A percentile compares a stretch with the other conserved stretches of the same genome.
Evolutionary conservation across 148 eudicot species (phyloP).

Genomic region (Suaeda aralocaspica): DNA sequence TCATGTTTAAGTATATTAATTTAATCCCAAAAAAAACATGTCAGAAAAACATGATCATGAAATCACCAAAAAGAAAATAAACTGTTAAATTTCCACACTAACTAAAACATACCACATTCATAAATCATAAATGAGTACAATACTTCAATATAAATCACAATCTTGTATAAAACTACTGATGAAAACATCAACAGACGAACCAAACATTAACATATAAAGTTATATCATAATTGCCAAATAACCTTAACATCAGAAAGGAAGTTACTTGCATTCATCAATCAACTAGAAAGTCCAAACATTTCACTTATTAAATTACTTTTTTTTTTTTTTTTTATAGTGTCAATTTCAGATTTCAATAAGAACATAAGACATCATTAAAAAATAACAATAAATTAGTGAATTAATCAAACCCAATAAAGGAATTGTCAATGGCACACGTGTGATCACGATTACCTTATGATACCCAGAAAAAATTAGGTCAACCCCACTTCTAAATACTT

Average conservation of each 20-base stretch:
- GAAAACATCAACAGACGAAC: not conserved
- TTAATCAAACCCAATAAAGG: no score
- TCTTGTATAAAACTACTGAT: no score
- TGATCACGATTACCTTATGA: constrained; percentile 12
- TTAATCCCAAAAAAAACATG: no score
- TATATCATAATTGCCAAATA: not conserved
- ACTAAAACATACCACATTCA: no score
- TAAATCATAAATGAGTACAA: not conserved
- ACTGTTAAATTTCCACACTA: no score
- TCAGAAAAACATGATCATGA: no score
- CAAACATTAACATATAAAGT: not conserved
- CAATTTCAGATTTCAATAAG: not conserved
- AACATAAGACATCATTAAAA: no score
- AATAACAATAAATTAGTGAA: not conserved
- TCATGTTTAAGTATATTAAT: no score
- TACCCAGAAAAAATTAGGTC: not conserved
- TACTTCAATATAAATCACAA: not conserved
- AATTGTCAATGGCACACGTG: constrained; percentile 11
- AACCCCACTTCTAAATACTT: not conserved
- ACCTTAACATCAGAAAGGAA: no score
- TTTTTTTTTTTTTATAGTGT: not conserved
- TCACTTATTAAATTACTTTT: no score
- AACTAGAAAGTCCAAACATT: not conserved
- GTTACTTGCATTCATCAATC: no score
- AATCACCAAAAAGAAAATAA: no score